Percentiles rank a stretch among this genome's conserved stretches.
phyloP scores from a whole-genome alignment of 1,139 yeast species.

The Wickerhamomyces sp. region DNA sequence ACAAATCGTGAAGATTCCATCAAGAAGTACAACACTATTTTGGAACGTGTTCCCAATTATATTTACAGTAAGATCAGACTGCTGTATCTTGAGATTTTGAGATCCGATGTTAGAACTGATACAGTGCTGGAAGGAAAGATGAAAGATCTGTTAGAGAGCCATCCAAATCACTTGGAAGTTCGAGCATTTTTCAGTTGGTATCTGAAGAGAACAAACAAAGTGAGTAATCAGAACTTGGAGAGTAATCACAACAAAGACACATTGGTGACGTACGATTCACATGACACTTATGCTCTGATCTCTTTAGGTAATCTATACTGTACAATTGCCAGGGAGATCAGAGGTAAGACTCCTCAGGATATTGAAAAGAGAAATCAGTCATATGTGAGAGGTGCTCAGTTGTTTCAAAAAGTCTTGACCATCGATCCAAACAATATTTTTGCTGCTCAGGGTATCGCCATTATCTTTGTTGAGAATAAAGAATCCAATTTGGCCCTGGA shows the following conservation, averaged over 20 bases:
- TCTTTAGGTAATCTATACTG: constrained; percentile 88
- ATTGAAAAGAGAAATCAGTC: constrained; percentile 69
- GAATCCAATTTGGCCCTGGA: constrained; percentile 75
- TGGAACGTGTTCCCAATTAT: constrained; percentile 62
- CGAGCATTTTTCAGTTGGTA: constrained; percentile 95
- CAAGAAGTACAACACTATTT: constrained; percentile 46
- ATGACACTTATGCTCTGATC: constrained; percentile 83
- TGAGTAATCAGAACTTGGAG: constrained; percentile 46
- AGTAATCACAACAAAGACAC: constrained; percentile 82
- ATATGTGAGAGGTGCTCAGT: constrained; percentile 82
- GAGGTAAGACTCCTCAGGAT: constrained; percentile 46
- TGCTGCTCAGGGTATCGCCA: constrained; percentile 98
- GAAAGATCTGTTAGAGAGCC: constrained; percentile 45
- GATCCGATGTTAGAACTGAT: constrained; percentile 31
- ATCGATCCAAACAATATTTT: constrained; percentile 83
- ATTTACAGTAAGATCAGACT: constrained; percentile 73
- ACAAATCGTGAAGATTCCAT: constrained; percentile 29
- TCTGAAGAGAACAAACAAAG: constrained; percentile 51
- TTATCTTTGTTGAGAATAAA: constrained; percentile 84
- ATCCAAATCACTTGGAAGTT: constrained; percentile 67
- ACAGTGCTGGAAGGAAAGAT: constrained; percentile 49
- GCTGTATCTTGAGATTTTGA: constrained; percentile 44
- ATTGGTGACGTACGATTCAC: constrained; percentile 73
- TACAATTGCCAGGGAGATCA: constrained; percentile 73
- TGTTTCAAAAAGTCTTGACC: constrained; percentile 81